Base-by-base conservation (phyloP, 345 rosid species). In the Salix dunnii region DNA sequence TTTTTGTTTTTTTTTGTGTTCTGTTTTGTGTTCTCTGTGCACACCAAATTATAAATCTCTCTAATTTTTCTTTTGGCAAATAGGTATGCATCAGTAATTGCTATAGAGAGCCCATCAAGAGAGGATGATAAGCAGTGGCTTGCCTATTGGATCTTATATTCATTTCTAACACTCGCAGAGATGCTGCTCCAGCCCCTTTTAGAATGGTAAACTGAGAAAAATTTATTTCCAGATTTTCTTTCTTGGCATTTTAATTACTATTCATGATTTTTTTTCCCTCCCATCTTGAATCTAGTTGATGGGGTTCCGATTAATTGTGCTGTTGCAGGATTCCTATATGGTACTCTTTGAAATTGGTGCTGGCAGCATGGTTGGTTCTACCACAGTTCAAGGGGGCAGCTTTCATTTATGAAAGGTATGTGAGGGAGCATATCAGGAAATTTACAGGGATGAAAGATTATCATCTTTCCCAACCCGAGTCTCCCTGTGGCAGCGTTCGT, bases 61-160 rank as follows among this genome's bases (percentile, higher is more conserved):
- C 2, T 7, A 9, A 28, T 46, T 62, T 25, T 17, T 70, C 10
- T 33, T 10, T 48, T 31, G 33, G 16, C 7, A 25, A 6, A 53
- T 36, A 92, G 97, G 78, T 91, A 90, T 72, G 97, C 96, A 10
- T 92, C 97, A 5, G 90, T 94, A 63, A 61, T 88, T 46, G 94
- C 96, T 51, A 89, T 94, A 81, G 98, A 92, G 82, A 91, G 88
- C 63, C 72, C 91, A n/a, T 71, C 90, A 5, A 88, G 82, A 81
- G 85, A 65, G 53, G 97, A 91, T 35, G 93, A 94, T 53, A 86
- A 94, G 72, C 98, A 94, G 82, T 94, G 98, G 98, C 97, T 94
- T 73, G 96, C 97, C 72, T 94, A 94, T 78, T 94, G 98, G 98
- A 92, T 94, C 77, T 9, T 92, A 5, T 94, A 94, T 75, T 94